Evolutionary conservation across 2,329 filamentous ascomycete species (phyloP).

Genomic region (Chaetothyriales sp.): DNA sequence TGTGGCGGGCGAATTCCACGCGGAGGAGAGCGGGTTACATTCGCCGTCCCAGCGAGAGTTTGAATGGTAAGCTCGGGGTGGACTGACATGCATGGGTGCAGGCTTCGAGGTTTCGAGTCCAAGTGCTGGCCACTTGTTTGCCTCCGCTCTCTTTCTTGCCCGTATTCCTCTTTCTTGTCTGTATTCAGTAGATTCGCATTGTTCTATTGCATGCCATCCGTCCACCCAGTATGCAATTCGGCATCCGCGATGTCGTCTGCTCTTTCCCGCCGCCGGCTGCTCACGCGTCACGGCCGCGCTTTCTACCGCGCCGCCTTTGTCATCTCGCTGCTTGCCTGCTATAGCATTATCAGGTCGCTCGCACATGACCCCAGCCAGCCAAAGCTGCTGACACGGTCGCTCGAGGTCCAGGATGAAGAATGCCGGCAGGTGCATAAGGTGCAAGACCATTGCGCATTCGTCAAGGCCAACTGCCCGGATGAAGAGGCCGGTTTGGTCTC

Average conservation of each 20-base stretch:
- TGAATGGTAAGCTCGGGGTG: background rate
- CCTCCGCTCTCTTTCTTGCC: background rate
- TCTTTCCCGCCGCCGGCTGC: conserved; percentile 1
- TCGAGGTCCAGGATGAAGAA: conserved; percentile 12
- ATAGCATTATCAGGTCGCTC: conserved; percentile 8
- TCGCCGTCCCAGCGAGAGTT: too few relatives aligned
- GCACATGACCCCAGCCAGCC: conserved; percentile 1
- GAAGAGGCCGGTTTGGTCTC: conserved; percentile 82
- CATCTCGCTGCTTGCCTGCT: conserved; percentile 11
- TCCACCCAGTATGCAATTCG: conserved; percentile 7
- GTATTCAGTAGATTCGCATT: background rate
- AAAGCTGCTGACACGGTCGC: conserved; percentile 7
- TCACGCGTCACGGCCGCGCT: conserved; percentile 10
- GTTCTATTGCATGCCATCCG: background rate
- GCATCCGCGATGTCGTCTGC: conserved; percentile 5
- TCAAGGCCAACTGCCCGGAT: conserved; percentile 67
- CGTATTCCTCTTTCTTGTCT: background rate
- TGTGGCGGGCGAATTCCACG: too few relatives aligned
- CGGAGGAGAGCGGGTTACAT: too few relatives aligned
- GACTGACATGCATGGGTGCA: background rate
- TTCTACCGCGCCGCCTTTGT: conserved; percentile 14
- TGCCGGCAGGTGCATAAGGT: conserved; percentile 70
- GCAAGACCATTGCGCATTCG: conserved; percentile 70
- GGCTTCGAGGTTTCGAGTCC: background rate
- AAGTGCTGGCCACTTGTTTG: background rate